A percentile compares a stretch with the other conserved stretches of the same genome.
Conservation (phyloP, 495 filamentous ascomycete species). For the Penicillium lividum region DNA sequence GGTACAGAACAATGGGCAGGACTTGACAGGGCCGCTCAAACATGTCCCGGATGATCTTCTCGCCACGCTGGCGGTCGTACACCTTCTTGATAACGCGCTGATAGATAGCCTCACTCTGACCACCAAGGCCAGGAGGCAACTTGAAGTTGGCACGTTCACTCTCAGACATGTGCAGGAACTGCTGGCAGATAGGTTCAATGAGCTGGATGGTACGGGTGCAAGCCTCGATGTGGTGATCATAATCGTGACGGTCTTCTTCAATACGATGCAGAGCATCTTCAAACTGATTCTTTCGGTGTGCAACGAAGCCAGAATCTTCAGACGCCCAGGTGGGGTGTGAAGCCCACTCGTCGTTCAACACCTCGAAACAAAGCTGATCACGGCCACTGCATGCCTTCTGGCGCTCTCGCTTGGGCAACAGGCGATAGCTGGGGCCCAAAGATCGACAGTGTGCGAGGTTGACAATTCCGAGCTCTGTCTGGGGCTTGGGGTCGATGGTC, state of each 20-base stretch:
- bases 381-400: slow-evolving; percentile 87
- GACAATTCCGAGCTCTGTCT: slow-evolving; percentile 70
- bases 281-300: slow-evolving; percentile 91
- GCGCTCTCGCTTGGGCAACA: slow-evolving; percentile 85
- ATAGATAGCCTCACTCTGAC: slow-evolving; percentile 93
- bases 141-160: slow-evolving; percentile 71
- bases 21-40: slow-evolving; percentile 79
- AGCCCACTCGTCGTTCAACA: slow-evolving; percentile 97
- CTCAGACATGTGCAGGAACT: slow-evolving; percentile 72
- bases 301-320: slow-evolving; percentile 97
- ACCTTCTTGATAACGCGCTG: slow-evolving; percentile 97
- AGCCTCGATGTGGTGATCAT: slow-evolving; percentile 96
- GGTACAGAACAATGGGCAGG: slow-evolving; percentile 79
- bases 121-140: slow-evolving; percentile 80
- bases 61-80: slow-evolving; percentile 83
- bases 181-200: slow-evolving; percentile 88
- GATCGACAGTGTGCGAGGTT: slow-evolving; percentile 91
- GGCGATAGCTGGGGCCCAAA: slow-evolving; percentile 89
- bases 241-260: slow-evolving; percentile 98
- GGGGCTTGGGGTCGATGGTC: slow-evolving; percentile 74
- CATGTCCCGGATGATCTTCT: slow-evolving; percentile 78
- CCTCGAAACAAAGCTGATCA: slow-evolving; percentile 86
- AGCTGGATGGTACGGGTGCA: slow-evolving; percentile 91
- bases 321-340: slow-evolving; percentile 99
- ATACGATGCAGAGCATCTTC: slow-evolving; percentile 94